Evolutionary conservation across 345 rosid genomes (phyloP).

Genomic region (Citrus unshiu): DNA sequence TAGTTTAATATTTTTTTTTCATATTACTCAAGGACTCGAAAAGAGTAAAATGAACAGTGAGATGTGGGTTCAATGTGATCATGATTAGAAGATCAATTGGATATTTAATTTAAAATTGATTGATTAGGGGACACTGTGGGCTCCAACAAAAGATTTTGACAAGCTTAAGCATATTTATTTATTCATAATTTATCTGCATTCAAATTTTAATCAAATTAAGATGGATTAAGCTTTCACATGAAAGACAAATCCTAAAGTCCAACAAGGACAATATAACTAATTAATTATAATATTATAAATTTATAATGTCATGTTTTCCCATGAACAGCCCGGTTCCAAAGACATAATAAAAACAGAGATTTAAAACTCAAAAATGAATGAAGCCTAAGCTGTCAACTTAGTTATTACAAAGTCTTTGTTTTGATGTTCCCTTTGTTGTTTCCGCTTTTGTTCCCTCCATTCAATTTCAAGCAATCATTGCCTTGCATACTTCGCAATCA

Average conservation of each 20-base stretch:
- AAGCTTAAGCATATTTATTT: background rate
- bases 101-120: no score
- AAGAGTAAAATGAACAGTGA: background rate
- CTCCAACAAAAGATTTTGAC: background rate
- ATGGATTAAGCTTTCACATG: background rate
- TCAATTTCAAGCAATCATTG: conserved; percentile 6
- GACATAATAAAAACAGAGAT: background rate
- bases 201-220: background rate
- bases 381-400: conserved; percentile 16
- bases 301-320: background rate
- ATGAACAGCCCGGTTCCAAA: background rate
- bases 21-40: background rate
- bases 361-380: background rate
- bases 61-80: background rate
- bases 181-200: no score
- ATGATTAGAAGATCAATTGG: no score
- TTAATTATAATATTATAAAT: background rate
- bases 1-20: no score
- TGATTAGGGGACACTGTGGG: no score
- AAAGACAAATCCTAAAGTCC: background rate
- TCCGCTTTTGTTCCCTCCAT: conserved; percentile 9
- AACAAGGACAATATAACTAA: background rate
- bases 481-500: conserved; percentile 28
- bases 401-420: background rate
- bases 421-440: conserved; percentile 9